Conservation (phyloP, 257 asterid genomes). For the Knoxia roxburghii region DNA sequence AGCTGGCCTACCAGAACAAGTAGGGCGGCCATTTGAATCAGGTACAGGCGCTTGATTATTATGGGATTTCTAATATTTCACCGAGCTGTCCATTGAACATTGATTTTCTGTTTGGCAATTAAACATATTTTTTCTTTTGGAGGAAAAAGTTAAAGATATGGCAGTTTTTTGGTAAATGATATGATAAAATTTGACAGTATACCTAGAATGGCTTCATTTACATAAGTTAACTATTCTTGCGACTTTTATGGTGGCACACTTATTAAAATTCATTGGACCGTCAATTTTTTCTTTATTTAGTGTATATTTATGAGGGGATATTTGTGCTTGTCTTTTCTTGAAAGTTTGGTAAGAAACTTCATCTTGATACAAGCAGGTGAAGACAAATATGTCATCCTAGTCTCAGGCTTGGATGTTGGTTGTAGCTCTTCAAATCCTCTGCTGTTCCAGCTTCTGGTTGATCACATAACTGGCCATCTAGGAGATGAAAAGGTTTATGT, state of each 20-base stretch:
- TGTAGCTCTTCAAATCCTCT: slow-evolving; percentile 78
- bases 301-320: background rate
- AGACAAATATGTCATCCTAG: slow-evolving; percentile 76
- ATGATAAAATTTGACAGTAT: background rate
- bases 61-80: background rate
- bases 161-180: background rate
- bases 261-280: background rate
- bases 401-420: slow-evolving; percentile 87
- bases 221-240: background rate
- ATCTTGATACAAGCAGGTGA: slow-evolving; percentile 53
- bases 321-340: background rate
- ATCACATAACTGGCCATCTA: slow-evolving; percentile 95
- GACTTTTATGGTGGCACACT: background rate
- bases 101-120: background rate
- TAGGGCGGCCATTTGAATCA: slow-evolving; percentile 50
- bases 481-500: slow-evolving; percentile 81
- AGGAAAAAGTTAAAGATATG: background rate
- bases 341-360: background rate
- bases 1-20: slow-evolving; percentile 88
- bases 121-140: too few species aligned
- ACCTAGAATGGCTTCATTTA: background rate
- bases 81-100: background rate
- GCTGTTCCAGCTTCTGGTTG: slow-evolving; percentile 83
- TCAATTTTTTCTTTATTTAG: background rate
- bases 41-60: slow-evolving; percentile 30